Base-by-base conservation (phyloP, 2,329 filamentous ascomycete species). In the Sordariomycetes sp. region DNA sequence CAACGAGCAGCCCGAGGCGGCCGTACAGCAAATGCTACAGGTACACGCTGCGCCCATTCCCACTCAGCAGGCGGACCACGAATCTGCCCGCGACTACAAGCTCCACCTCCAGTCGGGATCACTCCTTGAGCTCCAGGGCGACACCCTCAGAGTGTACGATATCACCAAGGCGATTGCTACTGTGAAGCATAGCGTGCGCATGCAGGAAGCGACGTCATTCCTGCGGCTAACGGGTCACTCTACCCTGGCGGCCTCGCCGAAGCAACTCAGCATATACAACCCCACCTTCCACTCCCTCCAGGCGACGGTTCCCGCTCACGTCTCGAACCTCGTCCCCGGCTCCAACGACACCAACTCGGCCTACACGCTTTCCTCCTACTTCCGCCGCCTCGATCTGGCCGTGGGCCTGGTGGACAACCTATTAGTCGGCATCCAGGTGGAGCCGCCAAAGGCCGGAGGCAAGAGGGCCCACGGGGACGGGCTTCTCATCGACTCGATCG, bases 401-500 rank as follows among this genome's bases (percentile, higher is more conserved):
- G 78, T 90, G 22, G 87, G 82, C 2, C 71, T 91, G 7, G 71
- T 79, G n/a, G 82, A 82, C 35, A 79, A 80, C 51, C 78, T 82
- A 52, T 72, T 93, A 35, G 74, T 90, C 18, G 87, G 83, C 1
- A 76, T 91, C 56, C 87, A 90, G 65, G 72, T 87, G n/a, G 82
- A 87, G 65, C 79, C 80, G 1, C 83, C 82, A 1, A 78, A 78
- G 64, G 73, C 71, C 53, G 75, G 80, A n/a, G 75, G 76, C 60
- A 79, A 76, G 61, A 79, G 81, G 69, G 75, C 79, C 43, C 79
- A 79, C 46, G 61, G 60, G 6, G 79, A 82, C 56, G 85, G 86
- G 10, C 74, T 89, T 8, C 72, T 92, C 28, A 86, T 89, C 37
- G 87, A 92, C 66, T 87, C 88, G 0, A 82, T 92, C 58, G 86